Conservation (phyloP, 306 rosid species). For the Astragalus glycyphyllos region DNA sequence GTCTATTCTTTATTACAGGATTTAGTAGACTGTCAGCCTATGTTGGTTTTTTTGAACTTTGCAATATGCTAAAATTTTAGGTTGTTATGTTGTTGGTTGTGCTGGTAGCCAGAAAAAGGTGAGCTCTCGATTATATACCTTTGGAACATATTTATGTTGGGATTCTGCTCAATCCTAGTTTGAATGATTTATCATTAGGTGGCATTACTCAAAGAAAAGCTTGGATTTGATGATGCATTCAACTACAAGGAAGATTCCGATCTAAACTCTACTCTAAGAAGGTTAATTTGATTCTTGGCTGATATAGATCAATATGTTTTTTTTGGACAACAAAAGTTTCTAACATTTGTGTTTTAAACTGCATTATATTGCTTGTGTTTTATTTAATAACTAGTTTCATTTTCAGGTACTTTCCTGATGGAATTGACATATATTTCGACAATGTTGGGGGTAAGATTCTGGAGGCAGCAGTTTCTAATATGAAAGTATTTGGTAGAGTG, state of each 20-base stretch:
- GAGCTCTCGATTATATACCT: neutral
- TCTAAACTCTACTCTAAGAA: conserved; percentile 57
- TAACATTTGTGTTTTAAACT: too few species aligned
- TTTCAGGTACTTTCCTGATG: conserved; percentile 64
- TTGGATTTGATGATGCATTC: conserved; percentile 80
- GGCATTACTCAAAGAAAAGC: conserved; percentile 59
- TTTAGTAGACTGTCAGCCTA: conserved; percentile 72
- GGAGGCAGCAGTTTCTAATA: conserved; percentile 66
- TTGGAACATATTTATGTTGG: neutral
- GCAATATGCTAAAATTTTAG: conserved; percentile 65
- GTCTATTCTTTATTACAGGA: conserved; percentile 37
- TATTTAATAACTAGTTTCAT: too few species aligned
- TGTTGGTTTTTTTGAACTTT: conserved; percentile 62
- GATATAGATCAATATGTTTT: neutral
- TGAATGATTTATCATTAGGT: conserved; percentile 47
- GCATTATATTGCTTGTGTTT: too few species aligned
- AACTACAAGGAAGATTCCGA: conserved; percentile 71
- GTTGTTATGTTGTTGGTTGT: conserved; percentile 81
- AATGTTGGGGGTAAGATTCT: conserved; percentile 74
- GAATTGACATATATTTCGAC: conserved; percentile 79
- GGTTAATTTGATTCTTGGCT: conserved; percentile 52
- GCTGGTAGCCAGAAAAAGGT: conserved; percentile 74
- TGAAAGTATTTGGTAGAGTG: conserved; percentile 70
- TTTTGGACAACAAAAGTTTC: neutral
- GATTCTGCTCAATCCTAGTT: neutral